Percentiles rank a stretch among this genome's conserved stretches.
Conservation (phyloP, 202 grass and related monocot species). For the Hordeum pubiflorum region DNA sequence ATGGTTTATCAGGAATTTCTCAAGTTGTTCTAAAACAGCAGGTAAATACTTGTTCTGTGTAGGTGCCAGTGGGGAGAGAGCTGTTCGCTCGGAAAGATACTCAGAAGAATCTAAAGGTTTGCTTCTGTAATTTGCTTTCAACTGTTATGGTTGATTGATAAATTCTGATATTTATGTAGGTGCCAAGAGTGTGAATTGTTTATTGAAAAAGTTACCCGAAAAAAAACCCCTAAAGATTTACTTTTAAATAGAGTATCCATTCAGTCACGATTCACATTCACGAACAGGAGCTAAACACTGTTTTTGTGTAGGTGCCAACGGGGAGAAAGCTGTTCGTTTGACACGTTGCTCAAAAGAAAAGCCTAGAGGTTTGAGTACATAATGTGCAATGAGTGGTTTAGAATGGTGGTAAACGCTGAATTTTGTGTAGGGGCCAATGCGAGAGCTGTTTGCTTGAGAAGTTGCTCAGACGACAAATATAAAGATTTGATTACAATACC, state of each 20-base stretch:
- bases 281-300: neutral
- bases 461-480: neutral
- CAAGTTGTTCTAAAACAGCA: neutral
- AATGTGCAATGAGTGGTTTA: neutral
- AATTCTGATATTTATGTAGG: constrained; percentile 7
- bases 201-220: neutral
- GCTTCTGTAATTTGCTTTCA: neutral
- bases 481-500: constrained; percentile 1
- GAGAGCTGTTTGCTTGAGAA: neutral
- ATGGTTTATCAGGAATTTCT: neutral
- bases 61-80: neutral
- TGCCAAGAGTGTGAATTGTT: neutral
- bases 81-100: neutral
- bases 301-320: neutral
- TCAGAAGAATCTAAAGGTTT: constrained; percentile 25
- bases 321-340: neutral
- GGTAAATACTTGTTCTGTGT: neutral
- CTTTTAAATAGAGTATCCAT: neutral
- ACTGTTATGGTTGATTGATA: neutral
- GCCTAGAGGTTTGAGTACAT: neutral
- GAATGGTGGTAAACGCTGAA: neutral
- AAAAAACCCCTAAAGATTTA: neutral
- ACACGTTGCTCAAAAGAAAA: neutral
- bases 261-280: neutral
- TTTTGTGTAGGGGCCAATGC: neutral